Conservation (phyloP, 495 filamentous ascomycete species). For the Elaphomyces granulatus region DNA sequence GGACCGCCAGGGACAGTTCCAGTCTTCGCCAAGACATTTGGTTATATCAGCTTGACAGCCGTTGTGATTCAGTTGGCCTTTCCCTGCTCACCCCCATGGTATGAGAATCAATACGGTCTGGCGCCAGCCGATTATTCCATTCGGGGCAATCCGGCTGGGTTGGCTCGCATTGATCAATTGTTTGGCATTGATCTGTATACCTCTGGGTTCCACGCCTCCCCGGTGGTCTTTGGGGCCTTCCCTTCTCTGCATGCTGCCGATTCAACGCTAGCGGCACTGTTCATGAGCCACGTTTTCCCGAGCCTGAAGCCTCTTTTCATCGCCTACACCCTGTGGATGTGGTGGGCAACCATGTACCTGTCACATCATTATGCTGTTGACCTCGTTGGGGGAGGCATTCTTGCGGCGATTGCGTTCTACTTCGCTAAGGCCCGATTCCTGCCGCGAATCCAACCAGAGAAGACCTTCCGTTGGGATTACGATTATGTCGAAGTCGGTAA, state of each 20-base stretch:
- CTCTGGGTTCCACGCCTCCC: conserved; percentile 72
- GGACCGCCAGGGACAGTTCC: conserved; percentile 73
- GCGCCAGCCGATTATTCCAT: conserved; percentile 86
- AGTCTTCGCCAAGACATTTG: conserved; percentile 72
- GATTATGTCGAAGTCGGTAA: conserved; percentile 80
- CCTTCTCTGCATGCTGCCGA: conserved; percentile 78
- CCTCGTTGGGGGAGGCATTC: conserved; percentile 67
- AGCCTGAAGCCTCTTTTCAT: conserved; percentile 59
- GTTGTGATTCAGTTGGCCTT: conserved; percentile 78
- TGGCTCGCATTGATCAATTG: conserved; percentile 76
- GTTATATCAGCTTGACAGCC: conserved; percentile 79
- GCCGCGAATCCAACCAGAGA: conserved; percentile 64
- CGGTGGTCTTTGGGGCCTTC: conserved; percentile 88
- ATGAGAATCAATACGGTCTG: conserved; percentile 79
- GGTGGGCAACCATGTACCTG: conserved; percentile 98
- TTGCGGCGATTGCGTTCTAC: conserved; percentile 70
- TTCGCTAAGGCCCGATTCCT: conserved; percentile 66
- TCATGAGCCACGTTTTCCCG: conserved; percentile 84
- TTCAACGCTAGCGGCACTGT: conserved; percentile 78
- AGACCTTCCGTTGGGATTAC: conserved; percentile 86
- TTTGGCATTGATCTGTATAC: conserved; percentile 88
- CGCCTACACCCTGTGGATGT: conserved; percentile 76
- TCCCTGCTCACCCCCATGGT: conserved; percentile 92
- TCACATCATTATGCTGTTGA: conserved; percentile 95
- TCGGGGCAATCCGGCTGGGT: conserved; percentile 69